phyloP scores from a whole-genome alignment of 768 basidiomycete species.

The Coprinopsis marcescibilis region DNA sequence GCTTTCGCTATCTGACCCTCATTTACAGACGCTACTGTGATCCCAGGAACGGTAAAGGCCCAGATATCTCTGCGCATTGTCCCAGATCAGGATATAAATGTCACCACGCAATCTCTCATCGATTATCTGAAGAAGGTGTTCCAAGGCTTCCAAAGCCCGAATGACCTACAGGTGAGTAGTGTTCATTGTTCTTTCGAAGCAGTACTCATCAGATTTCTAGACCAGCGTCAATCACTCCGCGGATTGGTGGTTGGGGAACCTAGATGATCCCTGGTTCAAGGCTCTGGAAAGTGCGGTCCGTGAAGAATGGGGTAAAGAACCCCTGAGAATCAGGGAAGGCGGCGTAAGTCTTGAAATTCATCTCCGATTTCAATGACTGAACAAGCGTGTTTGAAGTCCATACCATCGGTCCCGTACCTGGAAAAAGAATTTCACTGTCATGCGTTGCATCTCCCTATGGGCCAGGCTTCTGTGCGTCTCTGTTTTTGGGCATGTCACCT shows the following conservation, averaged over 20 bases:
- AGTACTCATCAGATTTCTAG: slow-evolving; percentile 29
- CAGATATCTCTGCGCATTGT: slow-evolving; percentile 90
- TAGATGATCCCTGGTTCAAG: slow-evolving; percentile 82
- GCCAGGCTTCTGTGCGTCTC: slow-evolving; percentile 73
- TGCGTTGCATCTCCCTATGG: slow-evolving; percentile 91
- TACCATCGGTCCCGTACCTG: slow-evolving; percentile 89
- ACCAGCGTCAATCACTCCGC: slow-evolving; percentile 77
- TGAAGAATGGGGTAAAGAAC: slow-evolving; percentile 84
- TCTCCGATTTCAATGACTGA: neutral
- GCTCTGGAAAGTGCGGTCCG: slow-evolving; percentile 77
- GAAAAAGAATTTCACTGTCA: slow-evolving; percentile 89
- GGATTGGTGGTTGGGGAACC: slow-evolving; percentile 94
- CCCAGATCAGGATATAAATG: slow-evolving; percentile 81
- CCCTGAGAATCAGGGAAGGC: slow-evolving; percentile 88
- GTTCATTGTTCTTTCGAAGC: neutral
- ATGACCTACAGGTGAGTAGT: slow-evolving; percentile 58
- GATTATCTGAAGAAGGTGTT: slow-evolving; percentile 58
- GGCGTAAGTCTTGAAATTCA: slow-evolving; percentile 50
- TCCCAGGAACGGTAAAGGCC: slow-evolving; percentile 78
- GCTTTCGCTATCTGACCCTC: neutral
- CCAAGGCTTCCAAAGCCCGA: slow-evolving; percentile 54
- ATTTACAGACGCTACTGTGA: slow-evolving; percentile 72
- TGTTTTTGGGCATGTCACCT: slow-evolving; percentile 1
- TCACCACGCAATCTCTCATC: slow-evolving; percentile 56
- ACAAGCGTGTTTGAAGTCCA: slow-evolving; percentile 48